phyloP scores from a whole-genome alignment of 2,329 filamentous ascomycete species.

The Septoria petroselini region DNA sequence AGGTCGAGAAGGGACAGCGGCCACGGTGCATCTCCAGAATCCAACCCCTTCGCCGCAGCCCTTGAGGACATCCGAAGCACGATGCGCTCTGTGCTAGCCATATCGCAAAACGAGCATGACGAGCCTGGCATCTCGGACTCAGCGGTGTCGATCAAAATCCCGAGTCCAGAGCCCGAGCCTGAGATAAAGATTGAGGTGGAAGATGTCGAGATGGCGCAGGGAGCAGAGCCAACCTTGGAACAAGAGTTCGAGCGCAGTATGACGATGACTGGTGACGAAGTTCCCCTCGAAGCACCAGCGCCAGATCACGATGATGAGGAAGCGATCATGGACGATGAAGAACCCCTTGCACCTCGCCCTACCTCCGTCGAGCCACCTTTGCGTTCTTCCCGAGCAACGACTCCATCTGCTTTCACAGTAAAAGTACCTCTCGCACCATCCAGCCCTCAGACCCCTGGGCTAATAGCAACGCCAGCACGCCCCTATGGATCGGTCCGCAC shows the following conservation, averaged over 20 bases:
- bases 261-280: constrained; percentile 25
- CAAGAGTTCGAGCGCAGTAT: constrained; percentile 28
- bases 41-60: constrained; percentile 21
- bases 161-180: constrained; percentile 7
- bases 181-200: constrained; percentile 16
- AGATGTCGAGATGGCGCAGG: constrained; percentile 21
- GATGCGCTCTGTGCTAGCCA: constrained; percentile 51
- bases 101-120: constrained; percentile 62
- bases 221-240: constrained; percentile 4
- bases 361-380: constrained; percentile 21
- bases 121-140: constrained; percentile 32
- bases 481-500: constrained; percentile 40
- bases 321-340: constrained; percentile 21
- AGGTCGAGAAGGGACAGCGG: constrained; percentile 34
- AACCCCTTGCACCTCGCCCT: constrained; percentile 23
- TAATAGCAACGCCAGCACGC: constrained; percentile 27
- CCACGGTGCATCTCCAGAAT: constrained; percentile 3
- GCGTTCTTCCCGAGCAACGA: constrained; percentile 13
- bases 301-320: constrained; percentile 16
- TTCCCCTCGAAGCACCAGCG: constrained; percentile 1
- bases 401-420: constrained; percentile 13
- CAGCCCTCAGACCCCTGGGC: constrained; percentile 28
- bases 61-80: constrained; percentile 23
- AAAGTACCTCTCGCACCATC: constrained; percentile 43
- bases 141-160: constrained; percentile 5